phyloP scores from a whole-genome alignment of 225 moss, liverwort and hornwort genomes.

The Straminergon stramineum region DNA sequence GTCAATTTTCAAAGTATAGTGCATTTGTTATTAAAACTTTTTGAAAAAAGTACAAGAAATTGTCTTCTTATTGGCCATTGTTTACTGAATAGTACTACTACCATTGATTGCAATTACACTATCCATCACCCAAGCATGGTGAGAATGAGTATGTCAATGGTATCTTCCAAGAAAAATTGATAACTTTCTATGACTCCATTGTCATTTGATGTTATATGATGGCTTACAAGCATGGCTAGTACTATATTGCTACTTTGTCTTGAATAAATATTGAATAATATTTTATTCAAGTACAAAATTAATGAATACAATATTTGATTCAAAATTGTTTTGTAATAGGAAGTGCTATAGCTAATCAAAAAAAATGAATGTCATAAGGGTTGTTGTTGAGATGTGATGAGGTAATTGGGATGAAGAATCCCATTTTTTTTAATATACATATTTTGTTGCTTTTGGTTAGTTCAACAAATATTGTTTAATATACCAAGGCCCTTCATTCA shows the following conservation, averaged over 20 bases:
- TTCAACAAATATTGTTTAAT: background rate
- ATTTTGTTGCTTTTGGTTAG: background rate
- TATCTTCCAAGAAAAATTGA: background rate
- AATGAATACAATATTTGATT: background rate
- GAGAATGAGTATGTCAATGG: background rate
- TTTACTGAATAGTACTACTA: rapidly evolving
- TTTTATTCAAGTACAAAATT: background rate
- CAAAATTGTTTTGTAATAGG: background rate
- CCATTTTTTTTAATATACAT: background rate
- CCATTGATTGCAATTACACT: background rate
- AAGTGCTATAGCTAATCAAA: background rate
- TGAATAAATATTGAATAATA: background rate
- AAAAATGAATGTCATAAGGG: background rate
- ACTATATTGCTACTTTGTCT: background rate
- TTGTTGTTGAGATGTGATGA: background rate
- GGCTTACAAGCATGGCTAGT: background rate
- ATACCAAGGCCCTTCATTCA: background rate
- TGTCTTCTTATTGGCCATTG: background rate
- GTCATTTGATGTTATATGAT: background rate
- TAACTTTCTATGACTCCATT: background rate
- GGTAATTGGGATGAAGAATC: background rate
- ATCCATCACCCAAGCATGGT: background rate
- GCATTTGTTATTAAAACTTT: background rate
- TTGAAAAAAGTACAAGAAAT: background rate
- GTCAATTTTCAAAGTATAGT: background rate